phyloP scores from a whole-genome alignment of 352 stramenopile genomes.

The Pythium apleroticum region DNA sequence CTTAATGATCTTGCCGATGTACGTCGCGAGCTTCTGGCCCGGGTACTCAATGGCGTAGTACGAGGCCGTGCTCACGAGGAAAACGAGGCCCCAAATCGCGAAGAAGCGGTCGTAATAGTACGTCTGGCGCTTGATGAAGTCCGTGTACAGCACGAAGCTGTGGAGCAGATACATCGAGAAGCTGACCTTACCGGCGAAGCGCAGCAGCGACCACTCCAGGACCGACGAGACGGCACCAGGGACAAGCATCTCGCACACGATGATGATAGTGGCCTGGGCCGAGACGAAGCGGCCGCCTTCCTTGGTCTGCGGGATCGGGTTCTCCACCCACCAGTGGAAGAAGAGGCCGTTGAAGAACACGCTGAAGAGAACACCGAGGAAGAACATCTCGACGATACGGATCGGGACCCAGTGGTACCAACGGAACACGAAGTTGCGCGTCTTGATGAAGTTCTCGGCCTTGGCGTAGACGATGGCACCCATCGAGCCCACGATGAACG shows the following conservation, averaged over 20 bases:
- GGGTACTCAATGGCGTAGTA: conserved; percentile 37
- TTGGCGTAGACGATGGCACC: conserved; percentile 35
- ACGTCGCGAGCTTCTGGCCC: conserved; percentile 24
- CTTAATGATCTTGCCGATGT: conserved; percentile 8
- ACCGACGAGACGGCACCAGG: conserved; percentile 26
- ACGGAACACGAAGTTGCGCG: conserved; percentile 32
- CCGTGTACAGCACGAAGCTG: conserved; percentile 41
- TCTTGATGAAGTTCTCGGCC: conserved; percentile 29
- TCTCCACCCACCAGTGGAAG: conserved; percentile 32
- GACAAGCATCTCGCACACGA: conserved; percentile 40
- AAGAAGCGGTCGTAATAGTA: conserved; percentile 43
- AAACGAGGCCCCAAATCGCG: conserved; percentile 28
- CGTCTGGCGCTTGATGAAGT: conserved; percentile 26
- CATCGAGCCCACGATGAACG: conserved; percentile 37
- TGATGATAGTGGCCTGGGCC: conserved; percentile 22
- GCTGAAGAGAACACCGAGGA: conserved; percentile 30
- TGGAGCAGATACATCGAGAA: conserved; percentile 47
- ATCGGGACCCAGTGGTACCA: conserved; percentile 33
- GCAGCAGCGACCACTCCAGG: conserved; percentile 37
- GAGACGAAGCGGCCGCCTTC: conserved; percentile 26
- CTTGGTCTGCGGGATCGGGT: conserved; percentile 19
- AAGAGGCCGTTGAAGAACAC: conserved; percentile 24
- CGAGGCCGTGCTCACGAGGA: conserved; percentile 35
- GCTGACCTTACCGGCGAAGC: conserved; percentile 38
- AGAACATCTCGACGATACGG: conserved; percentile 21